Evolutionary conservation across 768 basidiomycete genomes (phyloP).

Genomic region (Boletus eberwhitei): DNA sequence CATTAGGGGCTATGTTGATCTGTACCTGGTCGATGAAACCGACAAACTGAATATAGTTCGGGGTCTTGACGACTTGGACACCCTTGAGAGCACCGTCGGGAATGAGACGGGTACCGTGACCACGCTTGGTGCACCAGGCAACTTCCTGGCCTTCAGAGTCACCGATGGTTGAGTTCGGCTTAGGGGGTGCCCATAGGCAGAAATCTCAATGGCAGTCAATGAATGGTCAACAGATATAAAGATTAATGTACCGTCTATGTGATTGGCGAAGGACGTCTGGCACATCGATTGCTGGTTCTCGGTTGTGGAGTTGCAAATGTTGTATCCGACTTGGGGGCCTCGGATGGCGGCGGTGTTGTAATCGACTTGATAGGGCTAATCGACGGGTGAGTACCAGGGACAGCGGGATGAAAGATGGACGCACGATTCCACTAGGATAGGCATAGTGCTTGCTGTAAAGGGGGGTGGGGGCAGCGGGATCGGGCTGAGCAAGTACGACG

Average conservation of each 20-base stretch:
- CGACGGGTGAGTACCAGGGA: not conserved
- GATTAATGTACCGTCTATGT: conserved; percentile 35
- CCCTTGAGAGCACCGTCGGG: conserved; percentile 62
- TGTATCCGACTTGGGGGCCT: conserved; percentile 63
- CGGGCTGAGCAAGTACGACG: conserved; percentile 30
- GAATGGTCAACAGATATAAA: not conserved
- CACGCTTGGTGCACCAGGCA: conserved; percentile 73
- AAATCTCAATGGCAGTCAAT: conserved; percentile 45
- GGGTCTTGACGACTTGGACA: conserved; percentile 59
- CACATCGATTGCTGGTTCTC: conserved; percentile 59
- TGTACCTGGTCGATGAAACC: conserved; percentile 66
- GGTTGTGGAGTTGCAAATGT: conserved; percentile 65
- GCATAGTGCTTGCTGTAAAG: conserved; percentile 45
- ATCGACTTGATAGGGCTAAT: conserved; percentile 52
- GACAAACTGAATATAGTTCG: conserved; percentile 56
- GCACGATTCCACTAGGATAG: conserved; percentile 44
- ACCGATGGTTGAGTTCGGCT: conserved; percentile 52
- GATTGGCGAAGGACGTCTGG: conserved; percentile 69
- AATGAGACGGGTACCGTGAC: conserved; percentile 70
- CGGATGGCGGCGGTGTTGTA: conserved; percentile 39
- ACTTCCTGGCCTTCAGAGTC: conserved; percentile 70
- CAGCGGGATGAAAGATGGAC: conserved; percentile 3
- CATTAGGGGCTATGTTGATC: conserved; percentile 50
- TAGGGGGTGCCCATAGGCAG: conserved; percentile 61
- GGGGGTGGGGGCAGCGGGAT: conserved; percentile 43